Conservation (phyloP, 768 basidiomycete species). For the Lenzites betulinus region DNA sequence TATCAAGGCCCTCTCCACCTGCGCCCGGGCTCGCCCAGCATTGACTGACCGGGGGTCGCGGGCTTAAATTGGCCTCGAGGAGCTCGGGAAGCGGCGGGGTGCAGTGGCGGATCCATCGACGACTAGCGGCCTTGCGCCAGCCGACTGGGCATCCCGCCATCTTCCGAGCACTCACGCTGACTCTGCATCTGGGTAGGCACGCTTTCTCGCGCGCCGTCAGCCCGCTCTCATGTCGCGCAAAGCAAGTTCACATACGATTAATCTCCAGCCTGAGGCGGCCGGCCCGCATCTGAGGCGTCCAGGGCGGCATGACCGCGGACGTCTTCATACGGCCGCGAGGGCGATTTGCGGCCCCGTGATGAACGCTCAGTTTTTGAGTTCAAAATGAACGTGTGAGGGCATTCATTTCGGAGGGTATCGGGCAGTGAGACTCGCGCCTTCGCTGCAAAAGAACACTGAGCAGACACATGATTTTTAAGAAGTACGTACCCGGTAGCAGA, state of each 20-base stretch:
- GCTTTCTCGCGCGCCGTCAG: not conserved
- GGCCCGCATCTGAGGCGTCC: not conserved
- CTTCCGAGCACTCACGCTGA: not conserved
- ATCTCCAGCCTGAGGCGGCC: not conserved
- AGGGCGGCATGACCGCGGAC: not conserved
- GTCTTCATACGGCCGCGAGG: too few relatives aligned
- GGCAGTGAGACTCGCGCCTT: not conserved
- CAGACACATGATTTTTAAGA: not conserved
- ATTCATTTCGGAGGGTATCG: not conserved
- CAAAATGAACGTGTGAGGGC: not conserved
- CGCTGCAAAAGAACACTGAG: not conserved
- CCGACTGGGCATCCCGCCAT: not conserved
- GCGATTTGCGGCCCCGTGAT: not conserved
- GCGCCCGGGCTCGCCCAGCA: not conserved
- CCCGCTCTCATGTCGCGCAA: not conserved
- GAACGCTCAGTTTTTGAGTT: not conserved
- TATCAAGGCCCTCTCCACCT: not conserved
- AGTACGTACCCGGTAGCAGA: not conserved
- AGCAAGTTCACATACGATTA: not conserved
- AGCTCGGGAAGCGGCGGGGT: not conserved
- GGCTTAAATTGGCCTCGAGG: not conserved
- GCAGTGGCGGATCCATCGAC: not conserved
- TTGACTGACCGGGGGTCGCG: not conserved
- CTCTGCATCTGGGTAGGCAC: constrained; percentile 5
- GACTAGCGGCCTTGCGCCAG: not conserved